Percentiles rank a stretch among this genome's conserved stretches.
Evolutionary conservation across 2,329 filamentous ascomycete species (phyloP).

Genomic region (Neofusicoccum kwambonambiense): DNA sequence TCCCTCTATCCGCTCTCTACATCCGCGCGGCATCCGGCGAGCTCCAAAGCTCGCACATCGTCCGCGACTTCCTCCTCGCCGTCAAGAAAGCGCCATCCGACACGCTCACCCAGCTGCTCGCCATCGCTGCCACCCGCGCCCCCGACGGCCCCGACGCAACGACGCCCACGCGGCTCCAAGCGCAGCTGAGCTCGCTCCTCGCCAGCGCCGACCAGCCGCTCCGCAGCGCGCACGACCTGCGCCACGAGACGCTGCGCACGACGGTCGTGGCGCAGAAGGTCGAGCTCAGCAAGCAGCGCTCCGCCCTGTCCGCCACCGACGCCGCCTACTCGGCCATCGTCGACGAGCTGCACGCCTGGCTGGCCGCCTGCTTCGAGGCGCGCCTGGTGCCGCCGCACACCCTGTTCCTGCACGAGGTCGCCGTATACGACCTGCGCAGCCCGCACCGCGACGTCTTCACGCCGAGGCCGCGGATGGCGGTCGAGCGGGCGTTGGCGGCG

Average conservation of each 20-base stretch:
- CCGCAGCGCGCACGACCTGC: constrained; percentile 72
- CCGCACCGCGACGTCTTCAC: constrained; percentile 74
- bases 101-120: constrained; percentile 47
- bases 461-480: constrained; percentile 66
- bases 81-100: constrained; percentile 62
- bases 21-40: constrained; percentile 60
- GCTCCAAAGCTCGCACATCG: constrained; percentile 50
- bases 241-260: constrained; percentile 67
- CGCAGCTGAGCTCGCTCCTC: constrained; percentile 3
- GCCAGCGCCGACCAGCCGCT: constrained; percentile 43
- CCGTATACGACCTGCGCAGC: constrained; percentile 70
- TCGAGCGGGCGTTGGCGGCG: constrained; percentile 69
- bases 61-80: constrained; percentile 55
- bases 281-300: constrained; percentile 72
- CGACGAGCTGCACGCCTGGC: constrained; percentile 52
- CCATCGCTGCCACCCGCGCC: constrained; percentile 28
- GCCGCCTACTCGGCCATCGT: constrained; percentile 67
- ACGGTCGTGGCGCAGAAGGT: constrained; percentile 81
- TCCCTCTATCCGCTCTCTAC: constrained; percentile 54
- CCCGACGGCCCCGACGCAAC: not conserved
- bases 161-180: not conserved
- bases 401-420: constrained; percentile 67
- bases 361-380: constrained; percentile 49
- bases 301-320: constrained; percentile 68
- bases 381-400: constrained; percentile 50